Evolutionary conservation across 129 eudicot species (phyloP).

Genomic region (Pulicaria dysenterica): DNA sequence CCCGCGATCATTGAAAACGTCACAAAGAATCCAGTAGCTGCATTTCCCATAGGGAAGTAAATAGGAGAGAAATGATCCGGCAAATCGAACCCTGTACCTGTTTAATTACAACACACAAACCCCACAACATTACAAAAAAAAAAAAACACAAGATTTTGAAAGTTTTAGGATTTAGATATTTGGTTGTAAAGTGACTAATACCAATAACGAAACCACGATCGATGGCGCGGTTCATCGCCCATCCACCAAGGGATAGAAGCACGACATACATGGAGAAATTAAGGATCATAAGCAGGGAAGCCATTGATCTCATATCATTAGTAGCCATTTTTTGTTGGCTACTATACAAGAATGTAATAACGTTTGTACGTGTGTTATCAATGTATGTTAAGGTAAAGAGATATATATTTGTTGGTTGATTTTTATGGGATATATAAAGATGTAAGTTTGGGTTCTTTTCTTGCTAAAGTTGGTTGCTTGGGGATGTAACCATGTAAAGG

Average conservation of each 20-base stretch:
- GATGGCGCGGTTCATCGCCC: slow-evolving; percentile 83
- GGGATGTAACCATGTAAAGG: slow-evolving; percentile 20
- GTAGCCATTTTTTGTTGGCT: slow-evolving; percentile 57
- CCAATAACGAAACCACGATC: slow-evolving; percentile 85
- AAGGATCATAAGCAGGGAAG: slow-evolving; percentile 64
- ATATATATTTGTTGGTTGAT: slow-evolving; percentile 10
- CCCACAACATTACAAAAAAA: slow-evolving; percentile 4
- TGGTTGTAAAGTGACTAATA: slow-evolving; percentile 20
- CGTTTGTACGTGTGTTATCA: background rate
- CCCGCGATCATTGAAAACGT: slow-evolving; percentile 73
- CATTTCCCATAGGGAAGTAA: slow-evolving; percentile 90
- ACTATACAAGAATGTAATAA: slow-evolving; percentile 14
- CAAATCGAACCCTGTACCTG: slow-evolving; percentile 65
- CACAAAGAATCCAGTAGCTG: slow-evolving; percentile 88
- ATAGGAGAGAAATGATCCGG: slow-evolving; percentile 96
- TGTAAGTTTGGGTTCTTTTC: slow-evolving; percentile 38
- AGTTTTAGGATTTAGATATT: slow-evolving; percentile 14
- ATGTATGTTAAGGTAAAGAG: slow-evolving; percentile 3
- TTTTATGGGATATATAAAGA: slow-evolving; percentile 16
- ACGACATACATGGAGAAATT: slow-evolving; percentile 84
- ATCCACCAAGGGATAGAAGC: slow-evolving; percentile 75
- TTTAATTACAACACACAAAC: slow-evolving; percentile 1
- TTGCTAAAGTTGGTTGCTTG: slow-evolving; percentile 29
- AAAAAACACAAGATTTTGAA: background rate
- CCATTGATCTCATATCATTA: slow-evolving; percentile 52